Evolutionary conservation across 1,139 yeast genomes (phyloP).

Genomic region (Nakaseomyces bracarensis): DNA sequence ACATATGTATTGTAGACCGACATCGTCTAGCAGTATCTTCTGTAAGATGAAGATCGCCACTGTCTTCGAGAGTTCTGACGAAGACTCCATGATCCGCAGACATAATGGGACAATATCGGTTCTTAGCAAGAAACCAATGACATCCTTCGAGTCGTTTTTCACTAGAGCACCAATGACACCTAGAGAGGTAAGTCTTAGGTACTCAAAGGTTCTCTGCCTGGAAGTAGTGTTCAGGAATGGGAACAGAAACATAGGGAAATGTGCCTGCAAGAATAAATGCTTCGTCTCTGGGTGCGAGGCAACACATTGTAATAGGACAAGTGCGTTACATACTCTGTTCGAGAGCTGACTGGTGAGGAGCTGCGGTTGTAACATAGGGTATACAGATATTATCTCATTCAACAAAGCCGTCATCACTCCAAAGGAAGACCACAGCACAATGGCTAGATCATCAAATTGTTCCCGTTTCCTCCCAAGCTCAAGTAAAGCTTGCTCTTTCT

Average conservation of each 20-base stretch:
- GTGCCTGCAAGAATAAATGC: conserved; percentile 75
- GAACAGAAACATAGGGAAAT: conserved; percentile 82
- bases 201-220: conserved; percentile 87
- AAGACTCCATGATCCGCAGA: conserved; percentile 88
- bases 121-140: conserved; percentile 77
- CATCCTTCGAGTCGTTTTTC: conserved; percentile 92
- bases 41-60: conserved; percentile 94
- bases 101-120: conserved; percentile 95
- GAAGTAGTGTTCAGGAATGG: conserved; percentile 91
- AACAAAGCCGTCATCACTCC: conserved; percentile 91
- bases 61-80: conserved; percentile 87
- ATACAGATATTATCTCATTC: conserved; percentile 84
- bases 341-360: conserved; percentile 78
- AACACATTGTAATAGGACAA: conserved; percentile 90
- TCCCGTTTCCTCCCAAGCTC: conserved; percentile 93
- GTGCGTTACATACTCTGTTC: conserved; percentile 90
- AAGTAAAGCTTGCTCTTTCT: conserved; percentile 82
- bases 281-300: conserved; percentile 93
- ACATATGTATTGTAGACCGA: conserved; percentile 85
- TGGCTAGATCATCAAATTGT: conserved; percentile 86
- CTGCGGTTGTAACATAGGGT: conserved; percentile 85
- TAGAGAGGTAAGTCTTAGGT: conserved; percentile 79
- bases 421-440: conserved; percentile 90
- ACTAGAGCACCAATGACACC: conserved; percentile 97
- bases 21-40: conserved; percentile 83